A percentile compares a stretch with the other conserved stretches of the same genome.
These are phyloP conservation scores for Spencermartinsiella europaea DNA, from an alignment of 805 yeast genomes.

Conservation along the genomic window DNA sequence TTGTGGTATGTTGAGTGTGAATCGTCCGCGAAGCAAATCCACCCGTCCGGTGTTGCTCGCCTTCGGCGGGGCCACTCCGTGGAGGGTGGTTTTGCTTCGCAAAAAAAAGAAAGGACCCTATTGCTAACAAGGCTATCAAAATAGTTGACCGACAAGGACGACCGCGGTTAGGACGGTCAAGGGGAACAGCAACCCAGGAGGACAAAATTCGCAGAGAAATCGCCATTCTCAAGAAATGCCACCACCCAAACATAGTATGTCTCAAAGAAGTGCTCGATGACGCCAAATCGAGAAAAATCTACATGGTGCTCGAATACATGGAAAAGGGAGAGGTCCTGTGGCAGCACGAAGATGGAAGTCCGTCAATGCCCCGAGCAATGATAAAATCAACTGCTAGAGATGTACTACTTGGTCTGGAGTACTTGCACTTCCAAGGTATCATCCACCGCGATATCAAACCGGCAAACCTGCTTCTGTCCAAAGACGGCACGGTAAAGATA, in stretches of 20 bases:
- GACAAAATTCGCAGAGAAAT: conserved; percentile 79
- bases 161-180: conserved; percentile 44
- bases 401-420: conserved; percentile 82
- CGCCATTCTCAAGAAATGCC: conserved; percentile 85
- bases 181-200: conserved; percentile 49
- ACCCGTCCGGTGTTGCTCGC: too few species aligned
- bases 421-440: conserved; percentile 82
- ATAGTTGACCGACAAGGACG: conserved; percentile 73
- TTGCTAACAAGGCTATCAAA: conserved; percentile 77
- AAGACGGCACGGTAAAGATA: conserved; percentile 74
- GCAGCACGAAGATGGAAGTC: conserved; percentile 55
- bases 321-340: conserved; percentile 89
- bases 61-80: too few species aligned
- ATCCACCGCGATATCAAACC: conserved; percentile 96
- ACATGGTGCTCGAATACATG: conserved; percentile 82
- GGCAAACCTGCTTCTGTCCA: conserved; percentile 72
- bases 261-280: conserved; percentile 87
- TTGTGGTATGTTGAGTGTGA: conserved; percentile 37
- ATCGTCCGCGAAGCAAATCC: too few species aligned
- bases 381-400: conserved; percentile 74
- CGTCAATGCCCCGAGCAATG: conserved; percentile 61
- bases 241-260: conserved; percentile 86
- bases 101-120: too few species aligned
- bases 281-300: conserved; percentile 72
- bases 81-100: too few species aligned